These are phyloP conservation scores for Coemansia sp. DNA, from an alignment of 192 early-diverging fungal species.

Conservation along the genomic window DNA sequence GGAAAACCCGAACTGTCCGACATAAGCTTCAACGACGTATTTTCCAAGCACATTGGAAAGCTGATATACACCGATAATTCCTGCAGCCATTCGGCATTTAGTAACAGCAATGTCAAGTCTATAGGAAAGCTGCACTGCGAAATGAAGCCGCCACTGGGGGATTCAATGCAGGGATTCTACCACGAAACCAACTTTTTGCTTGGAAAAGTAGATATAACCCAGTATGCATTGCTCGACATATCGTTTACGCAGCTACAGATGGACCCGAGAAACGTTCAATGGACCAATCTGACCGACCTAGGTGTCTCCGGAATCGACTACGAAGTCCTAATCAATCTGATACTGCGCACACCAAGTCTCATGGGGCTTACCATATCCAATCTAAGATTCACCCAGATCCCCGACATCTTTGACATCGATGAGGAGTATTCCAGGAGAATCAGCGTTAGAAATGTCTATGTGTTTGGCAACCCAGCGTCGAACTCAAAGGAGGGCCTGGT, in stretches of 20 bases:
- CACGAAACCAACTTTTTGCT: slow-evolving; percentile 2
- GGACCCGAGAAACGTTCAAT: background rate
- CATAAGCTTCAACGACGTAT: background rate
- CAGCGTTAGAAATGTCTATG: background rate
- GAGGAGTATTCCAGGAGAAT: background rate
- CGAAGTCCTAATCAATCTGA: background rate
- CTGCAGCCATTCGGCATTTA: background rate
- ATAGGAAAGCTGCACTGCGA: background rate
- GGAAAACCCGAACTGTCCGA: background rate
- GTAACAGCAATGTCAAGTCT: background rate
- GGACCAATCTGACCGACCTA: background rate
- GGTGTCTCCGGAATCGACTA: background rate
- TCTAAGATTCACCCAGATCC: background rate
- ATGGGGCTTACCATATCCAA: background rate
- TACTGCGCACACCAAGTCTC: background rate
- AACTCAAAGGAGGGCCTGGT: background rate
- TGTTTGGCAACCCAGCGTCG: background rate
- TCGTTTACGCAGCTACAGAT: background rate
- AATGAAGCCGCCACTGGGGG: background rate
- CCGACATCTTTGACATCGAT: background rate
- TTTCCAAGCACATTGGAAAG: background rate
- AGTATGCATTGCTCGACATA: background rate
- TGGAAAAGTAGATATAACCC: background rate
- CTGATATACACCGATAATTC: background rate
- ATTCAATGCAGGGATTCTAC: background rate